phyloP scores from a whole-genome alignment of 2,329 filamentous ascomycete genomes.

The Calonectria hongkongensis region DNA sequence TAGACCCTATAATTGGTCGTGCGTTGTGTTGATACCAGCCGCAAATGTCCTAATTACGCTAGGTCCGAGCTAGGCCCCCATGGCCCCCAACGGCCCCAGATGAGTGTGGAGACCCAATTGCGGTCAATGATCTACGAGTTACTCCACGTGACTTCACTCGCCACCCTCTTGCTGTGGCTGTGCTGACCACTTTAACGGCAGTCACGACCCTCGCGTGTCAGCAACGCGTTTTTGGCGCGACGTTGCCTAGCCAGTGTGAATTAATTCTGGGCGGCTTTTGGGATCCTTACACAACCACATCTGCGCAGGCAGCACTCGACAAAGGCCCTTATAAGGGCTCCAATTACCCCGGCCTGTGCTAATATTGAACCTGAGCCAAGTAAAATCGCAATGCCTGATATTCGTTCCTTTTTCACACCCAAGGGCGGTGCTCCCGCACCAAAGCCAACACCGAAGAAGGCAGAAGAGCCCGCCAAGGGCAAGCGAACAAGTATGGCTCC shows the following conservation, averaged over 20 bases:
- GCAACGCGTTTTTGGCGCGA: conserved; percentile 64
- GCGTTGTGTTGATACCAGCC: too few relatives aligned
- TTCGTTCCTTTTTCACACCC: conserved; percentile 91
- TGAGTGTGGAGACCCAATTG: too few relatives aligned
- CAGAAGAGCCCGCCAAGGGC: conserved; percentile 65
- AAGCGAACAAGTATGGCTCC: conserved; percentile 65
- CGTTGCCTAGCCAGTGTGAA: conserved; percentile 54
- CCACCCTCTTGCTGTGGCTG: too few relatives aligned
- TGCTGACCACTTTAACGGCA: conserved; percentile 41
- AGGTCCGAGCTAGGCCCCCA: too few relatives aligned
- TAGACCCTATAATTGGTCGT: too few relatives aligned
- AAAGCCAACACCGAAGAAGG: conserved; percentile 68
- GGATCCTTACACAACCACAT: conserved; percentile 45
- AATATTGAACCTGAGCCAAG: conserved; percentile 30
- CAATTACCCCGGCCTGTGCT: conserved; percentile 28
- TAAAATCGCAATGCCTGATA: conserved; percentile 83
- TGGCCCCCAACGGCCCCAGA: too few relatives aligned
- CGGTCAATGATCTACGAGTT: too few relatives aligned
- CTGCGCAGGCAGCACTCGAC: conserved; percentile 49
- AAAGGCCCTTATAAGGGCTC: conserved; percentile 50
- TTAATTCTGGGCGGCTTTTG: conserved; percentile 57
- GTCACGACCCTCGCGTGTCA: conserved; percentile 66
- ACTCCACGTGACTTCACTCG: too few relatives aligned
- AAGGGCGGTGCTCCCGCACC: conserved; percentile 77
- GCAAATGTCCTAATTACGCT: too few relatives aligned